phyloP scores from a whole-genome alignment of 805 yeast genomes.

The Kluyveromyces aestuarii region DNA sequence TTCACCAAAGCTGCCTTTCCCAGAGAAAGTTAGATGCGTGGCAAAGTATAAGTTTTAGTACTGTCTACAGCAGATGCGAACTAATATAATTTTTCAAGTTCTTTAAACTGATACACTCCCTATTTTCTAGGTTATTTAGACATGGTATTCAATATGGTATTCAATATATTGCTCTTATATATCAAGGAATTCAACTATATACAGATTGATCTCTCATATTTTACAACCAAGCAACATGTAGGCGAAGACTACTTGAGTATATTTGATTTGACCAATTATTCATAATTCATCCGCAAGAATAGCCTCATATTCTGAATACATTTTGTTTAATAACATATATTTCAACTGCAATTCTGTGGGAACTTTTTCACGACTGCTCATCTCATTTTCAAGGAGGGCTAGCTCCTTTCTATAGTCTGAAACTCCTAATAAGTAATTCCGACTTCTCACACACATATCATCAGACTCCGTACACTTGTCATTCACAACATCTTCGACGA shows the following conservation, averaged over 20 bases:
- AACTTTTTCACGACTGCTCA: slow-evolving; percentile 16
- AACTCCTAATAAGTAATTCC: slow-evolving; percentile 23
- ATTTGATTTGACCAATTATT: background rate
- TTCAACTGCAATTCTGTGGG: slow-evolving; percentile 11
- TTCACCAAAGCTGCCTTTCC: slow-evolving; percentile 60
- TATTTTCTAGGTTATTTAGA: too few species aligned
- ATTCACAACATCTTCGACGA: slow-evolving; percentile 19
- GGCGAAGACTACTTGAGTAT: too few species aligned
- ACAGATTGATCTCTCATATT: too few species aligned
- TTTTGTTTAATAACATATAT: background rate
- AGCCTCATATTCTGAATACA: background rate
- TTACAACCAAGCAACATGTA: too few species aligned
- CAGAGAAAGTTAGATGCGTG: slow-evolving; percentile 48
- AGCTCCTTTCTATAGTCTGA: slow-evolving; percentile 25
- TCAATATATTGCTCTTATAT: too few species aligned
- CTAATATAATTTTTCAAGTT: too few species aligned
- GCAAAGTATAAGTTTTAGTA: slow-evolving; percentile 28
- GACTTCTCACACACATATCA: slow-evolving; percentile 8
- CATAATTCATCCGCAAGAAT: background rate
- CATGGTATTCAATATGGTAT: too few species aligned
- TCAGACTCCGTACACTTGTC: slow-evolving; percentile 37
- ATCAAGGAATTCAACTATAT: too few species aligned
- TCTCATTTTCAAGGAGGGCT: slow-evolving; percentile 20
- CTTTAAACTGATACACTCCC: too few species aligned
- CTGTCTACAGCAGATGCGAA: background rate